Base-by-base conservation (phyloP, 148 eudicot genomes). In the Vaccinium darrowii region DNA sequence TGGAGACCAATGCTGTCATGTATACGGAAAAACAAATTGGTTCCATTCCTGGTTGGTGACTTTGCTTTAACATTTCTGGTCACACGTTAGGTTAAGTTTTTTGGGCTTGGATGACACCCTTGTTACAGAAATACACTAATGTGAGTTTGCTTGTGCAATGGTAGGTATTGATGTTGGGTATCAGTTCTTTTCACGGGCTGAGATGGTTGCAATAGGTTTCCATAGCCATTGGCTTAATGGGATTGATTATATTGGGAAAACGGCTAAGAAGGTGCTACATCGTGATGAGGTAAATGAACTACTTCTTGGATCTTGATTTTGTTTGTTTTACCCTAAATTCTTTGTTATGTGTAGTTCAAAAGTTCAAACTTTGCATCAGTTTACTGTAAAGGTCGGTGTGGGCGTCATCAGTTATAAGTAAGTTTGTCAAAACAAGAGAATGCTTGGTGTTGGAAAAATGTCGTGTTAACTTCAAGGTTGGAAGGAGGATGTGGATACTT, bases 141-240 rank as follows among this genome's bases (percentile, higher is more conserved):
- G 58, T 15, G 73, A 7, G 10, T 84, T 56, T 65, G 12, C 56
- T 84, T 21, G 82, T 54, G 78, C 74, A n/a, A 84, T 86, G 81
- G 73, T 91, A 97, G 99, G 99, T 52, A 87, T 97, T 87, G 97
- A 94, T 79, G 98, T 95, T 36, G 99, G 99, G 30, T 96, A 96
- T 83, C 98, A 96, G 72, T 96, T 96, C 81, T 94, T 90, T 83
- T 97, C 99, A 15, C 85, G 99, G 56, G 92, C 95, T 15, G 99
- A 97, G 87, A 97, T 97, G 99, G 98, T 94, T 54, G 92, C 87
- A 6, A 90, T 94, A 14, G 99, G 99, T 56, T 94, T 94, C 65
- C 99, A 97, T 23, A 90, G 92, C 79, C 99, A 97, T 53, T 97
- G 99, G 99, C 87, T 97, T 23, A 92, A 89, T 88, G 99, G 99